phyloP scores from a whole-genome alignment of 2,329 filamentous ascomycete species.

The Fonsecaea monophora region DNA sequence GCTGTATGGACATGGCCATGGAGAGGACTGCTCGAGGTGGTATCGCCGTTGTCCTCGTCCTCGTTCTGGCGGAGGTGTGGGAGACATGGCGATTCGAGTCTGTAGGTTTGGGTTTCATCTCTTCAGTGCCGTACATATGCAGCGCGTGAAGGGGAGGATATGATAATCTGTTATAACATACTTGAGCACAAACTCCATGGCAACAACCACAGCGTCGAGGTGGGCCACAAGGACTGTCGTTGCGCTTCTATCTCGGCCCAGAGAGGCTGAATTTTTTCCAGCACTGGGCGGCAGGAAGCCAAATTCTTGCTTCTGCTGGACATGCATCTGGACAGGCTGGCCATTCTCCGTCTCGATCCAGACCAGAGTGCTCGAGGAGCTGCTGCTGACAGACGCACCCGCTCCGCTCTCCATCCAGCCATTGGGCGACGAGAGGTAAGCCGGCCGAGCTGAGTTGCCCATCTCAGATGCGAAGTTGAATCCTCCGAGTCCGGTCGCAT shows the following conservation, averaged over 20 bases:
- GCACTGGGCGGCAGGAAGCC: background rate
- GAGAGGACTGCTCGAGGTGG: slow-evolving; percentile 33
- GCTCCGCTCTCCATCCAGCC: background rate
- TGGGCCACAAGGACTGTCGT: slow-evolving; percentile 14
- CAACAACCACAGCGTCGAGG: slow-evolving; percentile 37
- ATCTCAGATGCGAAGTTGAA: background rate
- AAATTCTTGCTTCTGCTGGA: slow-evolving; percentile 10
- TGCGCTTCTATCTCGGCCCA: background rate
- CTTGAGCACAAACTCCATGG: slow-evolving; percentile 47
- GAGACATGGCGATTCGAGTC: slow-evolving; percentile 47
- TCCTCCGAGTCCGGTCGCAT: background rate
- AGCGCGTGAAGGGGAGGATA: too few relatives aligned
- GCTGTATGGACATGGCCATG: slow-evolving; percentile 45
- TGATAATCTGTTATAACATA: slow-evolving; percentile 31
- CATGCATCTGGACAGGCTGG: slow-evolving; percentile 22
- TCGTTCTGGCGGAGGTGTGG: slow-evolving; percentile 39
- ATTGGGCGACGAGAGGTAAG: slow-evolving; percentile 7
- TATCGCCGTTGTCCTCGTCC: background rate
- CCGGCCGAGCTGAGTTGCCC: background rate
- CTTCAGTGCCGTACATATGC: background rate
- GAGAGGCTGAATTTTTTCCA: background rate
- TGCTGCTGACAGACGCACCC: slow-evolving; percentile 1
- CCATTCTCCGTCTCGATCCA: slow-evolving; percentile 23
- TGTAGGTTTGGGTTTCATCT: slow-evolving; percentile 20
- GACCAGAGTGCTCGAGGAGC: slow-evolving; percentile 10